These are phyloP conservation scores for Pseudocercospora fijiensis DNA, from an alignment of 2,329 filamentous ascomycete genomes.

Conservation along the genomic window DNA sequence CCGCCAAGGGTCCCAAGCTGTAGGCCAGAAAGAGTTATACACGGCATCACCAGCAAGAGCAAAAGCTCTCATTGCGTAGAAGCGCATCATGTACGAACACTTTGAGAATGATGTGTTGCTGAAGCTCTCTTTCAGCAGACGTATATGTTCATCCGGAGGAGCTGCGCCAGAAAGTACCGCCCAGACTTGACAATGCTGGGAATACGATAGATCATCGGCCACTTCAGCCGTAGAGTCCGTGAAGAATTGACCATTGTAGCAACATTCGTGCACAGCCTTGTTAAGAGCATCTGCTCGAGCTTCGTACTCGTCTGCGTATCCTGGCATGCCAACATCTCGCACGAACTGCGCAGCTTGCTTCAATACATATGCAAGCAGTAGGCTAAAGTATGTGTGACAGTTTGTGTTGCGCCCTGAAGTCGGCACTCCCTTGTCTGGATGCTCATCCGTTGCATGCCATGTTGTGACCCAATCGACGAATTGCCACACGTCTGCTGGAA, in stretches of 20 bases:
- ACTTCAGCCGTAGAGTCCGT: constrained; percentile 39
- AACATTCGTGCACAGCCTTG: constrained; percentile 35
- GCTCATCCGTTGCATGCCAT: constrained; percentile 28
- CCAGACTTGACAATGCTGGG: constrained; percentile 43
- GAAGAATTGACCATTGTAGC: constrained; percentile 34
- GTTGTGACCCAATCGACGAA: constrained; percentile 41
- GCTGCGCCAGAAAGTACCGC: constrained; percentile 40
- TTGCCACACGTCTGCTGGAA: constrained; percentile 38
- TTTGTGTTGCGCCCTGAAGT: constrained; percentile 41
- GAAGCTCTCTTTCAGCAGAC: constrained; percentile 36
- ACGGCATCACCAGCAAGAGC: constrained; percentile 36
- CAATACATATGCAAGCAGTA: constrained; percentile 44
- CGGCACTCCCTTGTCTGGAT: constrained; percentile 44
- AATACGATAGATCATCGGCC: constrained; percentile 33
- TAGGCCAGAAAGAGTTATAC: constrained; percentile 40
- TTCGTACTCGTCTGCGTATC: constrained; percentile 36
- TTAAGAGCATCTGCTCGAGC: constrained; percentile 30
- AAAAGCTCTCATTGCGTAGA: constrained; percentile 44
- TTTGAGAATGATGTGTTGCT: constrained; percentile 17
- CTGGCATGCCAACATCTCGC: constrained; percentile 38
- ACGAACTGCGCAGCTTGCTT: constrained; percentile 38
- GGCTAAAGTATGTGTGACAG: constrained; percentile 44
- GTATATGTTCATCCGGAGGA: constrained; percentile 13
- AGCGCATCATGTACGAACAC: constrained; percentile 38
- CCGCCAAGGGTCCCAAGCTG: constrained; percentile 39